Conservation (phyloP, 2,329 filamentous ascomycete species). For the Penicillium palitans region DNA sequence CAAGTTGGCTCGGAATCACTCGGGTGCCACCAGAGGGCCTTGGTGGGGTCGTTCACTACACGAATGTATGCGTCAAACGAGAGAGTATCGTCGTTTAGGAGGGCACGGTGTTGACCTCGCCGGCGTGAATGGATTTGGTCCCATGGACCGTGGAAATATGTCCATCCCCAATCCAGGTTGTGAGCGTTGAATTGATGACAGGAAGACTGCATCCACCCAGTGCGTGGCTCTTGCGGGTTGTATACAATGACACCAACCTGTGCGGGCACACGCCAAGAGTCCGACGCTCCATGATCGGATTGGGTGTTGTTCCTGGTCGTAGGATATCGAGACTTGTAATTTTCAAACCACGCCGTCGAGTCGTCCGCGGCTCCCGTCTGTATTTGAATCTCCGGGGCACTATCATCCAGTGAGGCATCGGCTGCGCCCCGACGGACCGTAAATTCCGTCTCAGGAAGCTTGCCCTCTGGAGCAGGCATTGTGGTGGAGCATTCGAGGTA, state of each 20-base stretch:
- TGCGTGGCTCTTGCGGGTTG: slow-evolving; percentile 63
- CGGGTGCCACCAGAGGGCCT: slow-evolving; percentile 61
- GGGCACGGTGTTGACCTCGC: slow-evolving; percentile 57
- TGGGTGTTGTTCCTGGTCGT: slow-evolving; percentile 7
- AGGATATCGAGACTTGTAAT: slow-evolving; percentile 32
- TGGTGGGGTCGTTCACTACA: slow-evolving; percentile 60
- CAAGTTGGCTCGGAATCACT: slow-evolving; percentile 55
- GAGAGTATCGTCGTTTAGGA: slow-evolving; percentile 62
- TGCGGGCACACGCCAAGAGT: slow-evolving; percentile 54
- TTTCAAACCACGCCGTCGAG: slow-evolving; percentile 32
- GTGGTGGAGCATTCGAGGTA: slow-evolving; percentile 63
- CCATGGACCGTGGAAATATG: slow-evolving; percentile 60
- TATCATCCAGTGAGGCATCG: slow-evolving; percentile 36
- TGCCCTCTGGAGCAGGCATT: slow-evolving; percentile 40
- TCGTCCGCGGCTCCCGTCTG: slow-evolving; percentile 31
- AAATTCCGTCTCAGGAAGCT: slow-evolving; percentile 42
- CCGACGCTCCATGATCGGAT: slow-evolving; percentile 10
- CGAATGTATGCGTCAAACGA: slow-evolving; percentile 63
- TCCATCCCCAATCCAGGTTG: slow-evolving; percentile 65
- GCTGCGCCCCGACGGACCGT: slow-evolving; percentile 42
- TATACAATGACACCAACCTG: slow-evolving; percentile 64
- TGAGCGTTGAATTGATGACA: slow-evolving; percentile 60
- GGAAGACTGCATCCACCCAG: slow-evolving; percentile 57
- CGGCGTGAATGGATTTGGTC: slow-evolving; percentile 59
- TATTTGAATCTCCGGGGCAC: slow-evolving; percentile 34